Evolutionary conservation across 768 basidiomycete species (phyloP), one percentile per base, ranked within the genome.

Genomic region (Amanita muscaria): DNA sequence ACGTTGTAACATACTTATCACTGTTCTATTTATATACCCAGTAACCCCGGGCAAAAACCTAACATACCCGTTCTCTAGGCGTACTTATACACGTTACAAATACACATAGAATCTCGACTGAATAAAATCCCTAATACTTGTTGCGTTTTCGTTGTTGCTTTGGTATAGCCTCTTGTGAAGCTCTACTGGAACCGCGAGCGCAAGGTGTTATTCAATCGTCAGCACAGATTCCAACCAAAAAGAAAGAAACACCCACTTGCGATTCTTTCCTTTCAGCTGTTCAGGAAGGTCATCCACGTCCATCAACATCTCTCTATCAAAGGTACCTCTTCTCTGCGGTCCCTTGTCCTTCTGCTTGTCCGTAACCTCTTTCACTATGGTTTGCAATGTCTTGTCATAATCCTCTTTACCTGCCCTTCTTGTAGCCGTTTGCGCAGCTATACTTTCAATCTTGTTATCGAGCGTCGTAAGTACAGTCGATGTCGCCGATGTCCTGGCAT

Each of bases 391-490:
- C 48, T 59, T 69, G 33, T 88, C 82, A 46, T 88, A 76, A 10
- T 73, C 72, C 11, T 72, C 66, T 31, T 69, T 68, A n/a, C 60
- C 58, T 2, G 51, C 48, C 47, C 75, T 75, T 11, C 61, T 61
- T 1, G 58, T 58, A 3, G 63, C 66, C 4, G 59, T 59, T 42
- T 76, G 68, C 6, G 64, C 57, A 0, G 74, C 61, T n/a, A 88
- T 73, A 19, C 69, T 56, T 15, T 64, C 60, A 35, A 93, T 74
- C 63, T 85, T 84, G 21, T 67, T 62, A 52, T 91, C 86, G 12
- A 94, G 74, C 3, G 86, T 78, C 4, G 70, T 55, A 39, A 94
- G 72, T 5, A 92, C 81, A 4, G 72, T 62, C 4, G 80, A 70
- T 2, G 87, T 84, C 9, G 81, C 88, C 11, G 70, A 65, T 9